Conservation (phyloP, 2,329 filamentous ascomycete species). For the Tolypocladium ophioglossoides region DNA sequence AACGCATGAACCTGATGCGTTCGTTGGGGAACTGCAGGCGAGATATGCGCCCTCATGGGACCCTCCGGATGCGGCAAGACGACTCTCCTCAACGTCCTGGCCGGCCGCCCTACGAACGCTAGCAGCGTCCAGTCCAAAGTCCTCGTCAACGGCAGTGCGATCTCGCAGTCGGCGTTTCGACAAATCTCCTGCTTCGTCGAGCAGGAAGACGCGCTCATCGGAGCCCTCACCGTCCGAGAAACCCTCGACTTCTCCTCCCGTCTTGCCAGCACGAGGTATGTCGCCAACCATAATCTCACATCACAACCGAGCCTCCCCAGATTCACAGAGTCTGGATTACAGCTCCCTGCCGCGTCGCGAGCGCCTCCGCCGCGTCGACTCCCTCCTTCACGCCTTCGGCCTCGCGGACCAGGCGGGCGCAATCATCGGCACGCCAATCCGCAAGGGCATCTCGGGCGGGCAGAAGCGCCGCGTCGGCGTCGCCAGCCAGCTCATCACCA, state of each 20-base stretch:
- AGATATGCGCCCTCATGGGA: slow-evolving; percentile 74
- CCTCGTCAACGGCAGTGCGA: slow-evolving; percentile 48
- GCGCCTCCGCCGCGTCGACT: slow-evolving; percentile 50
- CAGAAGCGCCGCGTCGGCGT: slow-evolving; percentile 76
- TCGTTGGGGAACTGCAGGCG: slow-evolving; percentile 31
- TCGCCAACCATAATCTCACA: background rate
- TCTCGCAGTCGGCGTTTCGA: slow-evolving; percentile 46
- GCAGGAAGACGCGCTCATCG: slow-evolving; percentile 78
- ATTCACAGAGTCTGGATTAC: background rate
- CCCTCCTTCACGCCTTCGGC: slow-evolving; percentile 62
- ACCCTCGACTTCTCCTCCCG: slow-evolving; percentile 70
- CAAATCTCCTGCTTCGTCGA: slow-evolving; percentile 70
- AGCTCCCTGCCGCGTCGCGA: slow-evolving; percentile 37
- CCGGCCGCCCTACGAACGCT: slow-evolving; percentile 40
- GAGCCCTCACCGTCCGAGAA: slow-evolving; percentile 69
- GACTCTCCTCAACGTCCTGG: slow-evolving; percentile 71
- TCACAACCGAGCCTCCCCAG: background rate
- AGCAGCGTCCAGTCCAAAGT: slow-evolving; percentile 26
- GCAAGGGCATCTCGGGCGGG: slow-evolving; percentile 74
- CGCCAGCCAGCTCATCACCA: slow-evolving; percentile 71
- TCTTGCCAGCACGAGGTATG: slow-evolving; percentile 47
- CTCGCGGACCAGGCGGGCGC: slow-evolving; percentile 58
- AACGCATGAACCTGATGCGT: background rate
- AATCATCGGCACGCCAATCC: slow-evolving; percentile 70
- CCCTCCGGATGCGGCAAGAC: slow-evolving; percentile 69